Evolutionary conservation across 768 basidiomycete genomes (phyloP), one percentile per base, ranked within the genome.

Genomic region (Lactarius indigo): DNA sequence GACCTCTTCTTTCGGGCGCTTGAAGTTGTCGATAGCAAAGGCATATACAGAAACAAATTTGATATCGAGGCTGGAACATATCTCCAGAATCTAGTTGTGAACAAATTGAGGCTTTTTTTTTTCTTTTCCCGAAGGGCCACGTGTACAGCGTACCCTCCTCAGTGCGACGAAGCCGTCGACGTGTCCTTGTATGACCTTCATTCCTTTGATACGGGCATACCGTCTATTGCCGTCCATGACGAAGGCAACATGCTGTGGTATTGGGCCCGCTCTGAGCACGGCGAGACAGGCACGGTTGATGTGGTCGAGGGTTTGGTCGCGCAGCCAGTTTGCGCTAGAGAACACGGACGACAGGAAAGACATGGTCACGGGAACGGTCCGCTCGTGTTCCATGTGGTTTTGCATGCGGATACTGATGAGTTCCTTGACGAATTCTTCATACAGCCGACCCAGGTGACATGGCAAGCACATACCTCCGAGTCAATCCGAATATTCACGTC

Each of bases 21-120:
- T 92, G 79, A 98, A 98, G 78, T 98, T 99, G 72, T 98, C 96
- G 67, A 98, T 94, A 1, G 95, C 86, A 77, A 99, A 99, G n/a
- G 94, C 94, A 72, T 96, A 99, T n/a, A 90, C 92, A 2, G 93
- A 89, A 30, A 98, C 94, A 66, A 90, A 94, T 66, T 80, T 83
- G 57, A 99, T 83, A 15, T 86, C 79, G n/a, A 99, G 82, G 1
- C 83, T 80, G 26, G 96, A 79, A 72, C 96, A 96, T 33, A 95
- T 82, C 75, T 95, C 92, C 20, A 98, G 79, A 63, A 93, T 82
- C 96, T 98, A 69, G 35, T 23, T 17, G 20, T 8, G 28, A 17
- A 15, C 23, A 10, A 10, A 26, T 13, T 52, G 50, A 26, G 26
- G 26, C 12, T 13, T 7, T 26, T 23, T 23, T 50, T 50, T 23